Evolutionary conservation across 768 basidiomycete genomes (phyloP), one percentile per base, ranked within the genome.

Genomic region (Mycena filopes): DNA sequence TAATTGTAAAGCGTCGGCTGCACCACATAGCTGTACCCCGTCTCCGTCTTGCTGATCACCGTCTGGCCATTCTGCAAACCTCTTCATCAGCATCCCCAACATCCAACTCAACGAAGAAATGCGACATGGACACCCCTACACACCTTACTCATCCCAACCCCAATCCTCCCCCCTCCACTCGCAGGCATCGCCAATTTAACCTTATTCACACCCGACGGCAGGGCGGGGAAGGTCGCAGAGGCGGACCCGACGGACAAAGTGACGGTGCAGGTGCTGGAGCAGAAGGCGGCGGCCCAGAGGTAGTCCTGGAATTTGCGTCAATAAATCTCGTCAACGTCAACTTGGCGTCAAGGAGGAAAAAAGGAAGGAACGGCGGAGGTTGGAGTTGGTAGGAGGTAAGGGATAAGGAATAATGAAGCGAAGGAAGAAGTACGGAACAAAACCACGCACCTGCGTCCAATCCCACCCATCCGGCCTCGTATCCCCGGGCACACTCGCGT

Each of bases 241-340:
- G 81, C 79, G 66, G 77, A 70, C 18, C 84, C 83, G 41, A 77
- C 75, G 25, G 79, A 79, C 48, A 92, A 79, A 16, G 81, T 84
- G 51, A 92, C 86, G 16, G 79, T 82, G 49, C 83, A 83, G 18
- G 83, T 75, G 4, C 80, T 80, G 6, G 83, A 86, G 31, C 87
- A 80, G 71, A 90, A 85, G 1, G 87, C 89, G 21, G 86, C 84
- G 0, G 85, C 90, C 86, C 88, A 94, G 64, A 93, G 81, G 18
- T 81, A 83, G 71, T 90, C 88, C 80, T 87, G 64, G n/a, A 11
- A 2, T 33, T 33, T 12, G 33, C 33, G 33, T 33, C 12, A 33
- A 12, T n/a, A n/a, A 23, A 12, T 11, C 7, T 68, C 55, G 74
- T 66, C n/a, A n/a, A n/a, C n/a, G n/a, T n/a, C n/a, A n/a, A n/a